Percentiles rank a stretch among this genome's conserved stretches.
Evolutionary conservation across 2,329 filamentous ascomycete species (phyloP).

Genomic region (Davidsoniella eucalypti): DNA sequence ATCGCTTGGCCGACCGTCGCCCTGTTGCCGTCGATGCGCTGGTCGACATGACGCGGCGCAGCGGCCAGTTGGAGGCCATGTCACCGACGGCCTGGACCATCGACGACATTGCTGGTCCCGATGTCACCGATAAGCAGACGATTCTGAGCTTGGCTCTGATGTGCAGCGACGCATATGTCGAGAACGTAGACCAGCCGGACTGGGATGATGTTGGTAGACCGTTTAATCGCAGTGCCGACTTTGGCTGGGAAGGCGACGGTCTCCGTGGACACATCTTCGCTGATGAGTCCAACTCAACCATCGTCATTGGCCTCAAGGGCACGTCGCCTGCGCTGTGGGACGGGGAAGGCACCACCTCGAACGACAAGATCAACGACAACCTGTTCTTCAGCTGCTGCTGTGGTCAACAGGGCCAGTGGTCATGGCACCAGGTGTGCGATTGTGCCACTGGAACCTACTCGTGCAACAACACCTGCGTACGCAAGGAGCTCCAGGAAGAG

Average conservation of each 20-base stretch:
- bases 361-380: constrained; percentile 96
- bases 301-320: constrained; percentile 86
- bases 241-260: constrained; percentile 84
- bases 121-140: constrained; percentile 72
- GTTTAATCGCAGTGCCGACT: constrained; percentile 76
- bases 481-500: constrained; percentile 57
- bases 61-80: constrained; percentile 50
- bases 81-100: constrained; percentile 65
- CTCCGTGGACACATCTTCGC: constrained; percentile 85
- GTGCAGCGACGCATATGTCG: constrained; percentile 77
- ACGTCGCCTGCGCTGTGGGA: constrained; percentile 85
- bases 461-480: constrained; percentile 84
- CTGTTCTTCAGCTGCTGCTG: constrained; percentile 97
- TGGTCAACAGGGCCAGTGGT: constrained; percentile 76
- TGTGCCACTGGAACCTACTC: constrained; percentile 76
- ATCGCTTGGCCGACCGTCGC: constrained; percentile 65
- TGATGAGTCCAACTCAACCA: constrained; percentile 67
- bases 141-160: constrained; percentile 74
- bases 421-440: constrained; percentile 85
- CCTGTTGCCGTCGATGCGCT: constrained; percentile 63
- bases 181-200: constrained; percentile 51
- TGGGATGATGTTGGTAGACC: constrained; percentile 68
- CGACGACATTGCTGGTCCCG: constrained; percentile 62
- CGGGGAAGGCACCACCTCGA: constrained; percentile 90
- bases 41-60: constrained; percentile 53